These are phyloP conservation scores for Moesziomyces parantarcticus DNA, from an alignment of 1,284 basidiomycete species.

Conservation along the genomic window DNA sequence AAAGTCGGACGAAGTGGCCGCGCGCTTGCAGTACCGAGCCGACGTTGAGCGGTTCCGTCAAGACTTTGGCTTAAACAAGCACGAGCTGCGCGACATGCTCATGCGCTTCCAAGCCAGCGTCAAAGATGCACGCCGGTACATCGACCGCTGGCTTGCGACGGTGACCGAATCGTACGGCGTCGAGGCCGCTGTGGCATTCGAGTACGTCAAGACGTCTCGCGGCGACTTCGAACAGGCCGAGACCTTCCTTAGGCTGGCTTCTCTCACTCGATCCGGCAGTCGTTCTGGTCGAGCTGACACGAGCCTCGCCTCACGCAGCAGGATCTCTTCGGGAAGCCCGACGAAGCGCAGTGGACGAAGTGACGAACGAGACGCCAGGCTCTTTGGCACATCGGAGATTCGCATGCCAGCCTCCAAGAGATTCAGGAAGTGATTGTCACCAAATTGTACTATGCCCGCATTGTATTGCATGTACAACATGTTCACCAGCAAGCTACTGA, in stretches of 20 bases:
- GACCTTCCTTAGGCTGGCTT: slow-evolving; percentile 23
- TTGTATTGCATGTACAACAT: background rate
- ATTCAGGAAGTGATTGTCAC: background rate
- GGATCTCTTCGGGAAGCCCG: slow-evolving; percentile 12
- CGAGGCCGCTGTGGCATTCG: slow-evolving; percentile 24
- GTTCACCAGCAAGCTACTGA: background rate
- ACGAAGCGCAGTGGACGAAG: slow-evolving; percentile 5
- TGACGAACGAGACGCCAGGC: background rate
- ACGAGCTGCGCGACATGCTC: slow-evolving; percentile 10
- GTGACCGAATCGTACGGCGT: slow-evolving; percentile 21
- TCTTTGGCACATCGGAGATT: background rate
- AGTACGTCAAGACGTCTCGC: slow-evolving; percentile 39
- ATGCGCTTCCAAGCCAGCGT: slow-evolving; percentile 19
- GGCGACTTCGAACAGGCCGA: slow-evolving; percentile 38
- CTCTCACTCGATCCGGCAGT: slow-evolving; percentile 11
- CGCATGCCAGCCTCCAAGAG: background rate
- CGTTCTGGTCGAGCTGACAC: background rate
- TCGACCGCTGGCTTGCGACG: slow-evolving; percentile 17
- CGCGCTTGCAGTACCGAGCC: slow-evolving; percentile 22
- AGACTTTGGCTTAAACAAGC: slow-evolving; percentile 22
- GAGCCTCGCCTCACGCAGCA: slow-evolving; percentile 3
- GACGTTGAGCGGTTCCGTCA: slow-evolving; percentile 16
- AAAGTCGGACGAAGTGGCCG: slow-evolving; percentile 14
- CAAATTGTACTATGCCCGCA: no score
- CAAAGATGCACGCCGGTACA: slow-evolving; percentile 17